Base-by-base conservation (phyloP, 805 yeast species). In the Starmerella bombicola region DNA sequence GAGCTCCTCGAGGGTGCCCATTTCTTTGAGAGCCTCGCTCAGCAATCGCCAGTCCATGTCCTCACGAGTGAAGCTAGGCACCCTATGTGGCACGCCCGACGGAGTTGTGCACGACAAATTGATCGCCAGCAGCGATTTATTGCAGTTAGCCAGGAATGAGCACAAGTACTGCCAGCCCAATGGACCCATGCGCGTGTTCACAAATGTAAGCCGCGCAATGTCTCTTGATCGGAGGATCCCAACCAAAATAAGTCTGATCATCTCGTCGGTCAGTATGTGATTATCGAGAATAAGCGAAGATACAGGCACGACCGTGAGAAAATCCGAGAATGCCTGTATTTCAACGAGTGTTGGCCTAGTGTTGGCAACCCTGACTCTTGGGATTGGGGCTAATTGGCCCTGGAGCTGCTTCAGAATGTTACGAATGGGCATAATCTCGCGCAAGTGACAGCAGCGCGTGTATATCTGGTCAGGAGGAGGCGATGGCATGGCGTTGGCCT, bases 341-440 rank as follows among this genome's bases (percentile, higher is more conserved):
- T 86, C 97, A 48, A 88, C 77, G 64, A 83, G 63, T 0, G 95
- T 81, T 1, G 97, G 97, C 38, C 74, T 68, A n/a, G 95, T 93
- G 55, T 86, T 86, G 53, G 81, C 64, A 43, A 88, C 65, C 53
- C 79, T 83, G 42, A 86, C 58, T 3, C 73, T 56, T 5, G 82
- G 76, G 19, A 86, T 59, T 3, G 95, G 93, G 1, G 81, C 76
- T 34, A 77, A 70, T 22, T 84, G 76, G 18, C 80, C 83, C 54
- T 76, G 76, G 46, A 86, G 69, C 56, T 83, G 94, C 54, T 80
- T 79, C 51, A 82, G 55, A 5, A 88, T 84, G 2, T 93, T 88
- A 3, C 94, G 88, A 37, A 86, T 86, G 2, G 97, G 96, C 46
- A 86, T 59, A 42, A 86, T 86, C 54, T 86, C 96, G 41, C 96